Conservation (phyloP, 2,329 filamentous ascomycete species). For the Aspergillus sojae region DNA sequence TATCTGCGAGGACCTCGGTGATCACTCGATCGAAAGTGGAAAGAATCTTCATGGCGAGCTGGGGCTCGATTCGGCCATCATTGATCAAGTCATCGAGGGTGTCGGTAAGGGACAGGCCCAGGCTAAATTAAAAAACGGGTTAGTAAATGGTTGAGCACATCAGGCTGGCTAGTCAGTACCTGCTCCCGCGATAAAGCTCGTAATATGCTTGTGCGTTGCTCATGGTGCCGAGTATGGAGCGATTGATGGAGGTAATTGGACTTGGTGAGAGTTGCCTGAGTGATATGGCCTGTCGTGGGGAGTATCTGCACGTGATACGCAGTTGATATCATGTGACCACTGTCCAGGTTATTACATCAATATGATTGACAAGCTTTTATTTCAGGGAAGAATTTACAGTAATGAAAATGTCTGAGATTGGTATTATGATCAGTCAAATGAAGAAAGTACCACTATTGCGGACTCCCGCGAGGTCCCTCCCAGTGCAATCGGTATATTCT, state of each 20-base stretch:
- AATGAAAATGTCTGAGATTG: neutral
- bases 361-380: neutral
- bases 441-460: neutral
- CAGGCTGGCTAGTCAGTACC: conserved; percentile 58
- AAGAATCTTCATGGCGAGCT: conserved; percentile 97
- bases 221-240: conserved; percentile 39
- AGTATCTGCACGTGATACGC: conserved; percentile 20
- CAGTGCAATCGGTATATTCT: neutral
- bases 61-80: conserved; percentile 91
- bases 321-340: neutral
- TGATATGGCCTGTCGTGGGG: neutral
- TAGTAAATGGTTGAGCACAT: conserved; percentile 6
- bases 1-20: conserved; percentile 86
- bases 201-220: conserved; percentile 65
- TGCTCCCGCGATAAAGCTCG: conserved; percentile 97
- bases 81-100: conserved; percentile 97
- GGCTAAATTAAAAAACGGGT: conserved; percentile 57
- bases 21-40: conserved; percentile 93
- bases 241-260: conserved; percentile 7
- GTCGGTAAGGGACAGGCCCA: conserved; percentile 90
- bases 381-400: neutral
- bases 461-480: neutral
- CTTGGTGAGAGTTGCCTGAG: conserved; percentile 12
- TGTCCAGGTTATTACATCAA: conserved; percentile 9
- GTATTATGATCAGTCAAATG: neutral